These are phyloP conservation scores for Solanum pennellii DNA, from an alignment of 257 asterid genomes.

Conservation along the genomic window DNA sequence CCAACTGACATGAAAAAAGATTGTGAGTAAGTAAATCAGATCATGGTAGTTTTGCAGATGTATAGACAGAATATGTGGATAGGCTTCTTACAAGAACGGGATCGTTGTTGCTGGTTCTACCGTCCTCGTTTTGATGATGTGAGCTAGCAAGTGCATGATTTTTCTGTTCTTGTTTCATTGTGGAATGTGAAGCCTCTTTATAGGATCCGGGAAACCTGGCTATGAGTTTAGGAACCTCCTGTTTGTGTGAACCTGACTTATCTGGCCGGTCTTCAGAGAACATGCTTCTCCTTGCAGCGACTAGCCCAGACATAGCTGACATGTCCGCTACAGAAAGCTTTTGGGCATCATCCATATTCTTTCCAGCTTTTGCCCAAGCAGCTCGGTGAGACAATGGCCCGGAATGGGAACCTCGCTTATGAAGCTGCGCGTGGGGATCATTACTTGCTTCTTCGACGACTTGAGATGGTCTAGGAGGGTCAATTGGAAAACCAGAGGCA, in stretches of 20 bases:
- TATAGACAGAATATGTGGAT: background rate
- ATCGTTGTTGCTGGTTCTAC: constrained; percentile 38
- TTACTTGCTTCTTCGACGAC: constrained; percentile 45
- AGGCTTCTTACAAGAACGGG: constrained; percentile 46
- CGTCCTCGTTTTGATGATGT: constrained; percentile 46
- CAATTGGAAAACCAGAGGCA: constrained; percentile 93
- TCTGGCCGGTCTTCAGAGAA: constrained; percentile 57
- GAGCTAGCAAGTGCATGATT: constrained; percentile 10
- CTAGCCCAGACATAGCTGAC: constrained; percentile 68
- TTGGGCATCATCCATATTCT: constrained; percentile 59
- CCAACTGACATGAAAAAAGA: constrained; percentile 27
- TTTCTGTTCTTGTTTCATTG: constrained; percentile 32
- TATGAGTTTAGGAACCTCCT: constrained; percentile 59
- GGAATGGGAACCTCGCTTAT: constrained; percentile 82
- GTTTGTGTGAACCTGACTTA: constrained; percentile 34
- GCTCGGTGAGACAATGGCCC: constrained; percentile 90
- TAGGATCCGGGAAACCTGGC: constrained; percentile 77
- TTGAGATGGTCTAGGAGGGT: constrained; percentile 82
- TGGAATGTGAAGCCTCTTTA: constrained; percentile 65
- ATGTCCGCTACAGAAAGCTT: constrained; percentile 48
- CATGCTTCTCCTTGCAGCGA: constrained; percentile 76
- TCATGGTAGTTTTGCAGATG: background rate
- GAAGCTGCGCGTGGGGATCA: constrained; percentile 38
- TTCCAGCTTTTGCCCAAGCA: constrained; percentile 71
- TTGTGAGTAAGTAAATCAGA: background rate